Evolutionary conservation across 2,329 filamentous ascomycete species (phyloP).

Genomic region (Calonectria pauciramosa): DNA sequence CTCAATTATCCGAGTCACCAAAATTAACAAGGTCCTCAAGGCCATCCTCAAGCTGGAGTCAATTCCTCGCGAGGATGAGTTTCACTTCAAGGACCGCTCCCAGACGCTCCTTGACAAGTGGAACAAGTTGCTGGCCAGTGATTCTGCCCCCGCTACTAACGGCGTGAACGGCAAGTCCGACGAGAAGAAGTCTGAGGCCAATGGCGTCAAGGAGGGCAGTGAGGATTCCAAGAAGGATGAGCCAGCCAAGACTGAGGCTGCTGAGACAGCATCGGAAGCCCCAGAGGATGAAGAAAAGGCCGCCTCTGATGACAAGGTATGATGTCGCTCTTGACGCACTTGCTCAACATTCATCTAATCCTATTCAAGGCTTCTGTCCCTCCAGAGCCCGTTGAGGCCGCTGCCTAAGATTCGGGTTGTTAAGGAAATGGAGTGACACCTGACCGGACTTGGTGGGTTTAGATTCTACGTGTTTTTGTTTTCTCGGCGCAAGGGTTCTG

Average conservation of each 20-base stretch:
- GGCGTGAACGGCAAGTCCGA: conserved; percentile 63
- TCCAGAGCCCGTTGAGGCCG: conserved; percentile 54
- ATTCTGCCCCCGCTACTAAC: conserved; percentile 61
- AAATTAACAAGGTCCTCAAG: conserved; percentile 99
- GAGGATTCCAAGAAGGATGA: conserved; percentile 56
- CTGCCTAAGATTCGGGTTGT: conserved; percentile 45
- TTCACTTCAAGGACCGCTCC: conserved; percentile 88
- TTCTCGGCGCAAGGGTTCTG: conserved; percentile 47
- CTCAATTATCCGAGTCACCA: conserved; percentile 88
- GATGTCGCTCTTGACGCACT: conserved; percentile 1
- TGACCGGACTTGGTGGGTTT: conserved; percentile 35
- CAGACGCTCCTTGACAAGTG: conserved; percentile 86
- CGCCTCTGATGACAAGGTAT: conserved; percentile 55
- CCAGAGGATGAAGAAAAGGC: conserved; percentile 39
- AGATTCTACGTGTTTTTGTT: conserved; percentile 36
- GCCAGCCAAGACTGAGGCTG: conserved; percentile 38
- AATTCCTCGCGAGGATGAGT: conserved; percentile 91
- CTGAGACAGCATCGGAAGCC: background rate
- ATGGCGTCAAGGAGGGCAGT: conserved; percentile 56
- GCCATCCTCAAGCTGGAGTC: conserved; percentile 88
- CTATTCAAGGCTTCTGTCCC: conserved; percentile 43
- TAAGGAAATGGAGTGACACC: conserved; percentile 3
- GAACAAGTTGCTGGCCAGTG: conserved; percentile 83
- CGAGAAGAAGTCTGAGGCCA: conserved; percentile 56
- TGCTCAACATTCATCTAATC: conserved; percentile 25